Conservation (phyloP, 768 basidiomycete genomes). For the Phanerodontia chrysosporium region DNA sequence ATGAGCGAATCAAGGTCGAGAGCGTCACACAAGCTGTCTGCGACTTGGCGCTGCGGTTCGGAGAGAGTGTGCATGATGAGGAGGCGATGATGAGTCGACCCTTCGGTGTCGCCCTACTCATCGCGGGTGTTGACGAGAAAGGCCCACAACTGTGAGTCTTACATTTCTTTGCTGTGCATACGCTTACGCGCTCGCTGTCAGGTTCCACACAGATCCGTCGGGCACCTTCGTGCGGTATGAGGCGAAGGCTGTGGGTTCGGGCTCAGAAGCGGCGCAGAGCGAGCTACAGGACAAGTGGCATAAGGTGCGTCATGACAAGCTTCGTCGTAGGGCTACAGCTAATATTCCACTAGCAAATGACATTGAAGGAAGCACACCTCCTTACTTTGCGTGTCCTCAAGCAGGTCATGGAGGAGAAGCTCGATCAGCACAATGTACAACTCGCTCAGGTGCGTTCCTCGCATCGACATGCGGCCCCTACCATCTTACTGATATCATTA, state of each 20-base stretch:
- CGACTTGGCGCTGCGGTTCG: conserved; percentile 93
- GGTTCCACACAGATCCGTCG: conserved; percentile 97
- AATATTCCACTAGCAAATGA: conserved; percentile 70
- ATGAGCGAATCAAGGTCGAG: conserved; percentile 96
- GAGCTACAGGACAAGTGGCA: conserved; percentile 97
- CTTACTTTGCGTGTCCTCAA: conserved; percentile 88
- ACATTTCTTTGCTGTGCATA: neutral
- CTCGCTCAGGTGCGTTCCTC: conserved; percentile 77
- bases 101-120: conserved; percentile 94
- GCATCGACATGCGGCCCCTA: neutral
- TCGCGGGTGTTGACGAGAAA: conserved; percentile 95
- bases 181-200: conserved; percentile 27
- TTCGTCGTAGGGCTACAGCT: neutral
- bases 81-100: conserved; percentile 99
- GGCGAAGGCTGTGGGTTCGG: conserved; percentile 97
- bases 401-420: conserved; percentile 99
- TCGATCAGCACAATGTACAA: conserved; percentile 98
- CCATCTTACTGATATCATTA: neutral
- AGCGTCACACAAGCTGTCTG: conserved; percentile 98
- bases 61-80: conserved; percentile 98
- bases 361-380: conserved; percentile 80
- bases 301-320: conserved; percentile 51
- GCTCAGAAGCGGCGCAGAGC: conserved; percentile 95
- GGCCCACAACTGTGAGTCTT: conserved; percentile 86
- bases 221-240: conserved; percentile 96